Percentiles rank a stretch among this genome's conserved stretches.
These are phyloP conservation scores for Cladosporium sp. DNA, from an alignment of 2,329 filamentous ascomycete species.

Conservation along the genomic window DNA sequence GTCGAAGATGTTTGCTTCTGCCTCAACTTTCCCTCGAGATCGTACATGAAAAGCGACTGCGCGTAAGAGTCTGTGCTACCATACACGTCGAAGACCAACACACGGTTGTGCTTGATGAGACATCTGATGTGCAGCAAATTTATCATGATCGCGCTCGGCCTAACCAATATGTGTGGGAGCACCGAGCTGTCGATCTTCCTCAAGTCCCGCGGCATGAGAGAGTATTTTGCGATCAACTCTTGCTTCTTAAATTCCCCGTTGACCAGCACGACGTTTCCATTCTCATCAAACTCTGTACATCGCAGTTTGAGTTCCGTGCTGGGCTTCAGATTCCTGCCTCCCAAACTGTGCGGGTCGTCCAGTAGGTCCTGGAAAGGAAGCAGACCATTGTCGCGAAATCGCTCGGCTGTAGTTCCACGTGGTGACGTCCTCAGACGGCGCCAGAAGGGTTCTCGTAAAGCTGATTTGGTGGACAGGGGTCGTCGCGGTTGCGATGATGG, in stretches of 20 bases:
- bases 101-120: constrained; percentile 89
- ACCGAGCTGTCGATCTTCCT: constrained; percentile 97
- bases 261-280: constrained; percentile 86
- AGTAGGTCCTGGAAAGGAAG: constrained; percentile 54
- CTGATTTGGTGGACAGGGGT: constrained; percentile 24
- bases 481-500: constrained; percentile 18
- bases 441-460: constrained; percentile 24
- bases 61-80: constrained; percentile 92
- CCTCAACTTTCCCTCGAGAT: constrained; percentile 86
- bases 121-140: constrained; percentile 96
- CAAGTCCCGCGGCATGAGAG: constrained; percentile 86
- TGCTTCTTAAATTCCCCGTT: constrained; percentile 98
- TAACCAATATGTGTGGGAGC: constrained; percentile 90
- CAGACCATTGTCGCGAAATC: constrained; percentile 56
- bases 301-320: constrained; percentile 81
- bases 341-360: constrained; percentile 63
- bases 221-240: constrained; percentile 95
- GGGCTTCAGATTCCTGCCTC: constrained; percentile 70
- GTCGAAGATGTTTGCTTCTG: constrained; percentile 65
- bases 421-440: constrained; percentile 3
- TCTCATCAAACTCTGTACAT: constrained; percentile 92
- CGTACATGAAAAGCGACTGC: constrained; percentile 97
- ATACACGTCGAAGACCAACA: constrained; percentile 94
- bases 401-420: constrained; percentile 28
- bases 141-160: constrained; percentile 87